Conservation (phyloP, 768 basidiomycete genomes). For the Naganishia antarctica region DNA sequence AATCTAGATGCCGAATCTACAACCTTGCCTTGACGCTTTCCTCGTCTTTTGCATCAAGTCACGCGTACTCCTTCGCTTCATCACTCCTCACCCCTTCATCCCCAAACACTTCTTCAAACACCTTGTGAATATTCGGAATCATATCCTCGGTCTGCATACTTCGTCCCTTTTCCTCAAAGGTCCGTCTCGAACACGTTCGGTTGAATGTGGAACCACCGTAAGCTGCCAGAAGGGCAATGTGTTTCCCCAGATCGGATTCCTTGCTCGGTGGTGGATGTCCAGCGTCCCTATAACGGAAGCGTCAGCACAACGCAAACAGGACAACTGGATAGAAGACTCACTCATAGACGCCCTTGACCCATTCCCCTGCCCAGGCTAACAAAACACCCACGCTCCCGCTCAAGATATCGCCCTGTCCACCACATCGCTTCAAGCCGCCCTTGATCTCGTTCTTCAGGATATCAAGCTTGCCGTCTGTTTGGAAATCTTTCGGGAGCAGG, state of each 20-base stretch:
- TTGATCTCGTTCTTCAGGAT: slow-evolving; percentile 62
- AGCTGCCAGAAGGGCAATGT: slow-evolving; percentile 75
- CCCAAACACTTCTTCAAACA: slow-evolving; percentile 71
- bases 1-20: not conserved
- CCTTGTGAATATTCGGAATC: slow-evolving; percentile 56
- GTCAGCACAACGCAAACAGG: not conserved
- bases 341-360: slow-evolving; percentile 78
- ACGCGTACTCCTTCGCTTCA: slow-evolving; percentile 25
- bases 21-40: slow-evolving; percentile 2
- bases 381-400: slow-evolving; percentile 82
- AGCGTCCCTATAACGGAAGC: slow-evolving; percentile 34
- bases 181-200: slow-evolving; percentile 69
- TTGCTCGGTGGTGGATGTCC: slow-evolving; percentile 42
- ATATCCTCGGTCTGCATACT: slow-evolving; percentile 78
- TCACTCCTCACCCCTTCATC: slow-evolving; percentile 22
- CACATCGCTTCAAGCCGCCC: slow-evolving; percentile 86
- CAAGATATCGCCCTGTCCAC: slow-evolving; percentile 92
- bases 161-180: slow-evolving; percentile 71
- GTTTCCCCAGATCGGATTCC: slow-evolving; percentile 43
- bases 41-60: too few relatives aligned
- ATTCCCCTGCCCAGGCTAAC: slow-evolving; percentile 92
- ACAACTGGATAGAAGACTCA: slow-evolving; percentile 48
- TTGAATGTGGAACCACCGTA: slow-evolving; percentile 84
- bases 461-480: slow-evolving; percentile 50
- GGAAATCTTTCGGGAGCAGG: slow-evolving; percentile 52